Conservation (phyloP, 352 stramenopile genomes). For the Phytophthora quininea region DNA sequence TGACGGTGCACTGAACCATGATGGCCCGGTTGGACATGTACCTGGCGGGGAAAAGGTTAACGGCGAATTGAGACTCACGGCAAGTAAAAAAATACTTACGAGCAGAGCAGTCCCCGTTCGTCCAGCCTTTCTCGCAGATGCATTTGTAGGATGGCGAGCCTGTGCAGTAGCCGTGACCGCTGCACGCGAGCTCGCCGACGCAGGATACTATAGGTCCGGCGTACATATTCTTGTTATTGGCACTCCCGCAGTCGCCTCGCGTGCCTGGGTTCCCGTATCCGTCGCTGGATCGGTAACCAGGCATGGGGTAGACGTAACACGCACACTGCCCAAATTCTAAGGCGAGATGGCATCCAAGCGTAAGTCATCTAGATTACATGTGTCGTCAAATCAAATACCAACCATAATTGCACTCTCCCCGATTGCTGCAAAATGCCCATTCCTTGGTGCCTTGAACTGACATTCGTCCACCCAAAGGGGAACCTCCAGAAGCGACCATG, state of each 20-base stretch:
- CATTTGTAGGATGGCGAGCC: conserved; percentile 63
- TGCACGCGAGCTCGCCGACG: conserved; percentile 73
- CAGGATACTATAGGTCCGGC: conserved; percentile 64
- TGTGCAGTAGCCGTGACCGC: conserved; percentile 71
- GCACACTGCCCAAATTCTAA: conserved; percentile 52
- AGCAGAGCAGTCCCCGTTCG: conserved; percentile 63
- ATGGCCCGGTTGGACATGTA: conserved; percentile 60
- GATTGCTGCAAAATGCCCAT: conserved; percentile 87
- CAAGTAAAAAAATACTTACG: conserved; percentile 35
- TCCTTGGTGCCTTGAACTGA: conserved; percentile 89
- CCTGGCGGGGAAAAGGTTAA: conserved; percentile 31
- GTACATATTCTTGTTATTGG: conserved; percentile 82
- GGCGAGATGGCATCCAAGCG: neutral
- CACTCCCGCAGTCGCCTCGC: conserved; percentile 93
- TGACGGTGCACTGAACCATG: conserved; percentile 64
- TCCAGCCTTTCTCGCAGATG: conserved; percentile 68
- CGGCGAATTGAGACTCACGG: neutral
- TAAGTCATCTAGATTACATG: neutral
- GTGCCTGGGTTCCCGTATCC: conserved; percentile 86
- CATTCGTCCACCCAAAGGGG: conserved; percentile 44
- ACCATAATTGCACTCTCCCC: conserved; percentile 83
- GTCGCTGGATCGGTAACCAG: conserved; percentile 81
- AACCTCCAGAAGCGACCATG: conserved; percentile 50
- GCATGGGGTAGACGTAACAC: conserved; percentile 74
- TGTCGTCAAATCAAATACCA: conserved; percentile 4